These are phyloP conservation scores for Cryoendolithus antarcticus DNA, from an alignment of 2,329 filamentous ascomycete species.

Conservation along the genomic window DNA sequence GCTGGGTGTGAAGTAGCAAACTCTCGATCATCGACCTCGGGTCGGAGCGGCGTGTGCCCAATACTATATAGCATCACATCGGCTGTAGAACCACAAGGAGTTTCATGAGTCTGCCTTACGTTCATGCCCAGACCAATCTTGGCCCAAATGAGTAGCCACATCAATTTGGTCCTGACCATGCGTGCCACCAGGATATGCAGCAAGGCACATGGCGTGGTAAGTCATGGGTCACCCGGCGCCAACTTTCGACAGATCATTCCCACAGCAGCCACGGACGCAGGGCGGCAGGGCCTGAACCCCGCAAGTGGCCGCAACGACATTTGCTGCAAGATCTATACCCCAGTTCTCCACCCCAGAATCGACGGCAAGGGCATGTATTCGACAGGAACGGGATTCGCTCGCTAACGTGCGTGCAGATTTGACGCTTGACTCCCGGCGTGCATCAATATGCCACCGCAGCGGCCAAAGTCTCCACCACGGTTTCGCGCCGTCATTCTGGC, in stretches of 20 bases:
- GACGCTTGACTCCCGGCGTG: too few species aligned
- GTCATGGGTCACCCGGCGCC: conserved; percentile 4
- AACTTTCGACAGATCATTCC: conserved; percentile 1
- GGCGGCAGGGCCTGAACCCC: neutral
- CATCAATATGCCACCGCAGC: too few species aligned
- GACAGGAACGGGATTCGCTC: too few species aligned
- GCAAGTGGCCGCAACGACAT: too few species aligned
- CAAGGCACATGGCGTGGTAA: conserved; percentile 3
- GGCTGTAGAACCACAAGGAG: conserved; percentile 3
- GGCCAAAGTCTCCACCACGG: too few species aligned
- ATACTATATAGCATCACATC: conserved; percentile 1
- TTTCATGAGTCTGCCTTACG: neutral
- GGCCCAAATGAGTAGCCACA: neutral
- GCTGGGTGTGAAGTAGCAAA: conserved; percentile 1
- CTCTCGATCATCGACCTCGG: conserved; percentile 2
- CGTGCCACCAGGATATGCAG: conserved; percentile 3
- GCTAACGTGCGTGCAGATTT: too few species aligned
- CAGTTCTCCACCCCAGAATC: too few species aligned
- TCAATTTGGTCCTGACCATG: too few species aligned
- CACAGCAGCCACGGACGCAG: conserved; percentile 3
- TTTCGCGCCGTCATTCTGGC: too few species aligned
- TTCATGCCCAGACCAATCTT: conserved; percentile 2
- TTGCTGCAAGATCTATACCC: too few species aligned
- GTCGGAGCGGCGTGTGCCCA: conserved; percentile 1
- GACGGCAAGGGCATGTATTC: too few species aligned